Evolutionary conservation across 2,329 filamentous ascomycete species (phyloP).

Genomic region (Colletotrichum chlorophyti): DNA sequence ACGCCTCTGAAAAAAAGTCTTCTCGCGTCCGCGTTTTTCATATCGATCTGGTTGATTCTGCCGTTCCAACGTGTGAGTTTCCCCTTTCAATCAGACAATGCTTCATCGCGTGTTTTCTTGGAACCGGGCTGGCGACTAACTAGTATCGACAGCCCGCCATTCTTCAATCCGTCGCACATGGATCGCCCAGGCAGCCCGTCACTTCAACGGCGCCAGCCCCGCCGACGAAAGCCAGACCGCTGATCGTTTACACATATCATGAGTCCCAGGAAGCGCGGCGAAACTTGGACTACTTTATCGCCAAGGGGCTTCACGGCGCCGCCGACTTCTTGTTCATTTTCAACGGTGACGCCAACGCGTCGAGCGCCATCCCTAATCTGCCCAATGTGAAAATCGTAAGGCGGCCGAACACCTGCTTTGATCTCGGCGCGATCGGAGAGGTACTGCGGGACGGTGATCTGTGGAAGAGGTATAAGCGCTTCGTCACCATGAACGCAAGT

Average conservation of each 20-base stretch:
- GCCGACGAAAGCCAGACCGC: neutral
- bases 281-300: conserved; percentile 43
- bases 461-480: conserved; percentile 41
- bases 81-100: no score
- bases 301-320: conserved; percentile 41
- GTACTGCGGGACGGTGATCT: conserved; percentile 38
- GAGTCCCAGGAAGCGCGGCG: conserved; percentile 30
- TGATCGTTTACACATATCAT: conserved; percentile 3
- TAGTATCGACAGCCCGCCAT: neutral
- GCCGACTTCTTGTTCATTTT: conserved; percentile 49
- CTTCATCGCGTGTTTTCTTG: no score
- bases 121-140: neutral
- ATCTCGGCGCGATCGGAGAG: conserved; percentile 42
- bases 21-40: neutral
- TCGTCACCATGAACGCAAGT: conserved; percentile 43
- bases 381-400: conserved; percentile 40
- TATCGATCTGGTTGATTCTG: neutral
- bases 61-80: neutral
- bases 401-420: conserved; percentile 41
- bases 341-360: conserved; percentile 39
- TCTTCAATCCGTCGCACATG: neutral
- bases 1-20: neutral
- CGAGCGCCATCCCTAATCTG: conserved; percentile 34
- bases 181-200: neutral
- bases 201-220: neutral